phyloP scores from a whole-genome alignment of 2,329 filamentous ascomycete species.

The Laburnicola sp. region DNA sequence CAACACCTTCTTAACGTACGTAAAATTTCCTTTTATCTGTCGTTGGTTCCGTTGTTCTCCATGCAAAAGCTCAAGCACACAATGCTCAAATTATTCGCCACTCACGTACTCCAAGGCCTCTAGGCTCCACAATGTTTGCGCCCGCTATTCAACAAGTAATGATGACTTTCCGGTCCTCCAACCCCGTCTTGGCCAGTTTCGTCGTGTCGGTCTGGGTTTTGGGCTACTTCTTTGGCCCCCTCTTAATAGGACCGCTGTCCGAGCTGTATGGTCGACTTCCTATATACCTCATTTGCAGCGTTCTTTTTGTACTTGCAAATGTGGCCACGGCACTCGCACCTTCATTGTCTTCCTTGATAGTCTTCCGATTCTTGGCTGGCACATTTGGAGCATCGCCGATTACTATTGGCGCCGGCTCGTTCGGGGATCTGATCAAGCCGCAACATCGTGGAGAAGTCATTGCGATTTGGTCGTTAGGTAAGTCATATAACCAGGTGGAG shows the following conservation, averaged over 20 bases:
- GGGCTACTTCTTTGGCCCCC: constrained; percentile 33
- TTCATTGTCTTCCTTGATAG: constrained; percentile 47
- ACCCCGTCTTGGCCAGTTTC: constrained; percentile 27
- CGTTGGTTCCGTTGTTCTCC: background rate
- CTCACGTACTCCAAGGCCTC: constrained; percentile 19
- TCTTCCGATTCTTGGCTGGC: constrained; percentile 56
- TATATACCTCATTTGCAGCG: constrained; percentile 57
- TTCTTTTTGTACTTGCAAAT: constrained; percentile 62
- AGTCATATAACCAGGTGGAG: no score
- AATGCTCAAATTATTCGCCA: background rate
- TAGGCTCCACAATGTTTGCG: constrained; percentile 32
- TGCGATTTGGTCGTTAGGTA: constrained; percentile 24
- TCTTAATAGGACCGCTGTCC: constrained; percentile 30
- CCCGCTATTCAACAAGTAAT: constrained; percentile 27
- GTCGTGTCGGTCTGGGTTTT: constrained; percentile 30
- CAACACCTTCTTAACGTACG: constrained; percentile 35
- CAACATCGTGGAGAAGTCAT: constrained; percentile 28
- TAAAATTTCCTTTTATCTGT: constrained; percentile 1
- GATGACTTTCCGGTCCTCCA: constrained; percentile 20
- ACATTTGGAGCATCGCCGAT: constrained; percentile 16
- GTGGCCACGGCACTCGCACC: constrained; percentile 55
- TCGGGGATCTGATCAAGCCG: constrained; percentile 28
- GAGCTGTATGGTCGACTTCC: constrained; percentile 45
- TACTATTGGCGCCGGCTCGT: constrained; percentile 24
- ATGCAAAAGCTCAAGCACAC: no score